Evolutionary conservation across 371 early-diverging fungal genomes (phyloP), one percentile per base, ranked within the genome.

Genomic region (Blakeslea trispora): DNA sequence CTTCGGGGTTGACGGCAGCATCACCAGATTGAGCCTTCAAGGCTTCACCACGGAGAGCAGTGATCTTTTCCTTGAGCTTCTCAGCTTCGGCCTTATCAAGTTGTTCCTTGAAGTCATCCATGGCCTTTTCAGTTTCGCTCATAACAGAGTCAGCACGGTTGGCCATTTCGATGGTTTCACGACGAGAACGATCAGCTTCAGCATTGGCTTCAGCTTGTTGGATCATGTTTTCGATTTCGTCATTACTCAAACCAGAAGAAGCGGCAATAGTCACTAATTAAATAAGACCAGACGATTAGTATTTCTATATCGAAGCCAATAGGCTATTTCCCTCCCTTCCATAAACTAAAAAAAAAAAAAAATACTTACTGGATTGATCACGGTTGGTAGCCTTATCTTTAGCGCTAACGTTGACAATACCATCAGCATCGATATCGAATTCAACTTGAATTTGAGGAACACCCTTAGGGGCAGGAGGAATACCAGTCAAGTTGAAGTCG

Each of bases 351-450:
- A n/a, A n/a, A n/a, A n/a, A n/a, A n/a, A n/a, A n/a, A n/a, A n/a
- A n/a, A n/a, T 49, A 62, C 68, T 64, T 66, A 70, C 71, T 87
- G 59, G 91, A 86, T 78, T 92, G 93, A 71, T 92, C 91, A 63
- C 85, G 87, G 74, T 87, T 85, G 59, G 96, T 94, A 56, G 89
- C 88, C 76, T 89, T 85, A 81, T 98, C 97, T 79, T 91, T 90
- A 64, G 99, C 99, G 59, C 86, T 81, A 31, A 98, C 96, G 68
- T 93, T 95, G 68, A 93, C 94, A 59, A 97, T 96, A 71, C 97
- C 97, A 72, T 98, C 94, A 44, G 95, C 94, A 74, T 97, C 97
- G 73, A 95, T 92, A 76, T 96, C 95, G 71, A 97, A 97, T 50
- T 92, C 89, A 41, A 98, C 96, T 64, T 83, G 80, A 52, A 89